These are phyloP conservation scores for Dactylellina haptotyla DNA, from an alignment of 2,329 filamentous ascomycete genomes.

Conservation along the genomic window DNA sequence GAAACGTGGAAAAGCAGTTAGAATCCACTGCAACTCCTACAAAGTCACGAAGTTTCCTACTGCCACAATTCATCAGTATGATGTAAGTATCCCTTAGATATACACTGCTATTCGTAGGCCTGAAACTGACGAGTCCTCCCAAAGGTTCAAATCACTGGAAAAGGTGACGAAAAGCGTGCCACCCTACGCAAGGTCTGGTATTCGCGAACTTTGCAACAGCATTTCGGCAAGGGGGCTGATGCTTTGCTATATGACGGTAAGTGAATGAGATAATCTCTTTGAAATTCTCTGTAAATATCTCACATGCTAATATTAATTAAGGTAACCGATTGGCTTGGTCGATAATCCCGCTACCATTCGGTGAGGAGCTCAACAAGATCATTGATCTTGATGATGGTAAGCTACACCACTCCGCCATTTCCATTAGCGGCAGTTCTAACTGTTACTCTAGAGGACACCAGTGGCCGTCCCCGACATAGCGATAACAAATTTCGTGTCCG, in stretches of 20 bases:
- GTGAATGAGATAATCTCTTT: not conserved
- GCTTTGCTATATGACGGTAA: slow-evolving; percentile 57
- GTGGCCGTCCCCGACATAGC: slow-evolving; percentile 52
- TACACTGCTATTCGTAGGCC: slow-evolving; percentile 4
- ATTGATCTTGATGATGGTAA: slow-evolving; percentile 79
- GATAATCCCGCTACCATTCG: slow-evolving; percentile 60
- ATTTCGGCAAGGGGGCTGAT: slow-evolving; percentile 64
- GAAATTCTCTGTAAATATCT: slow-evolving; percentile 69
- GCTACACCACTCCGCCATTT: slow-evolving; percentile 56
- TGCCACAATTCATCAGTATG: slow-evolving; percentile 80
- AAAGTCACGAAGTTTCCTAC: slow-evolving; percentile 71
- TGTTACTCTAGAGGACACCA: slow-evolving; percentile 60
- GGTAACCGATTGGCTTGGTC: slow-evolving; percentile 88
- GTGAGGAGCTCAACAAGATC: slow-evolving; percentile 67
- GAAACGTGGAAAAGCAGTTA: slow-evolving; percentile 62
- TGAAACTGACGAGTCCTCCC: slow-evolving; percentile 20
- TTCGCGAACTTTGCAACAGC: slow-evolving; percentile 69
- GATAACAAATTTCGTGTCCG: slow-evolving; percentile 70
- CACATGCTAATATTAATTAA: slow-evolving; percentile 66
- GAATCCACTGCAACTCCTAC: slow-evolving; percentile 76
- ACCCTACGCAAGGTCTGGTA: slow-evolving; percentile 82
- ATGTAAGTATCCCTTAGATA: slow-evolving; percentile 69
- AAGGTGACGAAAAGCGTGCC: slow-evolving; percentile 71
- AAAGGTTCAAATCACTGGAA: slow-evolving; percentile 60
- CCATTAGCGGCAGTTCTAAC: slow-evolving; percentile 33